Evolutionary conservation across 345 rosid genomes (phyloP), one percentile per base, ranked within the genome.

Genomic region (Brassica rapa): DNA sequence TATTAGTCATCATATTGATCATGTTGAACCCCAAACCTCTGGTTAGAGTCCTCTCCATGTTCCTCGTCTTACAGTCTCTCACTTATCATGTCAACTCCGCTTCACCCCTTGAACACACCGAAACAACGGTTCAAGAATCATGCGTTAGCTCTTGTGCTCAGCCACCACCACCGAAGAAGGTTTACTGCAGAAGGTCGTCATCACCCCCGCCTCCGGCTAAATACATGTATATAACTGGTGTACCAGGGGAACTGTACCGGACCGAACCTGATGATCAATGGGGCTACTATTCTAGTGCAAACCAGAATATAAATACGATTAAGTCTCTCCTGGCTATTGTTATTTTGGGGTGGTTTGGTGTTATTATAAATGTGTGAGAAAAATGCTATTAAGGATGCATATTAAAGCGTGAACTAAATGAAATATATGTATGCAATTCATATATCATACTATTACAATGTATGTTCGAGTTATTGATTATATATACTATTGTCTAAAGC

Each of bases 141-240:
- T 76, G 74, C 63, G 7, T 68, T 46, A 46, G 14, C 49, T 76
- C 69, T 32, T 76, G 93, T 80, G 82, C 56, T 62, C 88, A 81
- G 72, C 53, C 83, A 0, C 86, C 81, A 0, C 73, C 81, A 0
- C 73, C 69, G 1, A 83, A 79, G 67, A 63, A 49, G 8, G 56
- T 24, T 15, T 85, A 70, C 57, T 82, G 88, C 39, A 4, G 64
- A 5, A 51, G 66, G 73, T 16, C 87, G 3, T 70, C 63, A 30
- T 57, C 80, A 37, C 49, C 71, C 29, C 87, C 87, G 2, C 87
- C 90, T 1, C 90, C 93, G 0, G 89, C 91, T 3, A 73, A 87
- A 74, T 84, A 81, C 62, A 74, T 78, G 70, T 6, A 53, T 70
- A 84, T 87, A 60, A 86, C 88, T 0, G 81, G 83, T 32, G 82